Base-by-base conservation (phyloP, 1,284 basidiomycete species). In the Entoloma clypeatum region DNA sequence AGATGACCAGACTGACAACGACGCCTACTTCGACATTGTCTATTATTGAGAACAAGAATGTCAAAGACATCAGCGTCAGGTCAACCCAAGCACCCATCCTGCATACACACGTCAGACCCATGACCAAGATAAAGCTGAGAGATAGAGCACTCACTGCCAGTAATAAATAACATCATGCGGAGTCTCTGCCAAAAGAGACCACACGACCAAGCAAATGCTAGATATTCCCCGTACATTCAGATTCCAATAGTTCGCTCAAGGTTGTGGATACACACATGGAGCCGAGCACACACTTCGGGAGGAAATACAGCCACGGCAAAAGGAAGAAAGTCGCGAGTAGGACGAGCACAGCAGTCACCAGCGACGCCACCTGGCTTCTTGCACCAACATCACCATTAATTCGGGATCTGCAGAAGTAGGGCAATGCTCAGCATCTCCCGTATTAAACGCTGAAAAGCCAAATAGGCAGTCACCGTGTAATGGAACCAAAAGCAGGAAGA, bases 1-100 rank as follows among this genome's bases (percentile, higher is more conserved):
- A 92, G 42, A 91, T 79, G 36, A 92, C 79, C 43, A 96, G 71
- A 47, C 86, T 89, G 49, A 87, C 81, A 11, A 88, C 76, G 33
- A 97, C 82, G 10, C 93, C 93, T 41, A 87, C 79, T 66, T 92
- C 86, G 44, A 92, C 77, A 52, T 81, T 79, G 77, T 81, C 86
- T 14, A 89, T 59, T 39, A 94, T 77, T 1, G 89, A 90, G 46
- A 87, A 74, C 45, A 81, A 58, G 64, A 95, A 93, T 0, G 92
- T 95, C 35, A 91, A 73, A 17, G 71, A 68, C 86, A 94, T 91
- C 54, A 96, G 75, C 5, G 75, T 66, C 41, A 93, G 69, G 60
- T 97, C 92, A 22, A 81, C 79, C 87, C 88, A 92, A 17, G 92
- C 86, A n/a, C 77, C 60, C 77, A 95, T 91, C 54, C 85, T 90